Conservation (phyloP, 2,329 filamentous ascomycete species). For the Paraphoma chrysanthemicola region DNA sequence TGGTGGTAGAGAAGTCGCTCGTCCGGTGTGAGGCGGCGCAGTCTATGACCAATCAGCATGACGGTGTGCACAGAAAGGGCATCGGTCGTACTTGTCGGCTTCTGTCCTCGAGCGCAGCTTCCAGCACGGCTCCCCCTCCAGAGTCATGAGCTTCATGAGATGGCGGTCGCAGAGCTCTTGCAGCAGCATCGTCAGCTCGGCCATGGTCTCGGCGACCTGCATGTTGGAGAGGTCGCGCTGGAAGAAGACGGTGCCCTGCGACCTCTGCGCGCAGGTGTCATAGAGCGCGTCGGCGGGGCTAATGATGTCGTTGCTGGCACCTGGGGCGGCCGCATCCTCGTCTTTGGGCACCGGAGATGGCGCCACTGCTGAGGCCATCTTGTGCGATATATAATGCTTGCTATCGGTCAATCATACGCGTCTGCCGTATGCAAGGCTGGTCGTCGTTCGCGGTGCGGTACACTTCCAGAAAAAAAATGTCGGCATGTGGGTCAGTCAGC, state of each 20-base stretch:
- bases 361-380: conserved; percentile 31
- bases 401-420: conserved; percentile 33
- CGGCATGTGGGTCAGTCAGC: neutral
- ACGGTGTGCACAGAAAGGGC: too few relatives aligned
- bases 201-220: conserved; percentile 44
- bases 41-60: conserved; percentile 31
- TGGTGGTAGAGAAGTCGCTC: conserved; percentile 87
- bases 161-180: conserved; percentile 44
- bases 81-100: conserved; percentile 42
- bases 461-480: conserved; percentile 3
- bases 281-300: conserved; percentile 44
- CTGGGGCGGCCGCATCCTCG: conserved; percentile 18
- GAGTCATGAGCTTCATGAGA: conserved; percentile 47
- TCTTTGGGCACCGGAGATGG: conserved; percentile 25
- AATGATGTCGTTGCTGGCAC: conserved; percentile 13
- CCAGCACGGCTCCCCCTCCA: conserved; percentile 47
- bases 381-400: conserved; percentile 6
- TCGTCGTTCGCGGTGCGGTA: neutral
- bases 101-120: conserved; percentile 43
- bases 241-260: conserved; percentile 47
- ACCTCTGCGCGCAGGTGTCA: conserved; percentile 45
- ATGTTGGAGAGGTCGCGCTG: conserved; percentile 48
- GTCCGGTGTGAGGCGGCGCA: conserved; percentile 62
- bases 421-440: conserved; percentile 3
- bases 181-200: conserved; percentile 39